Conservation (phyloP, 2,329 filamentous ascomycete species). For the Phialophora expanda region DNA sequence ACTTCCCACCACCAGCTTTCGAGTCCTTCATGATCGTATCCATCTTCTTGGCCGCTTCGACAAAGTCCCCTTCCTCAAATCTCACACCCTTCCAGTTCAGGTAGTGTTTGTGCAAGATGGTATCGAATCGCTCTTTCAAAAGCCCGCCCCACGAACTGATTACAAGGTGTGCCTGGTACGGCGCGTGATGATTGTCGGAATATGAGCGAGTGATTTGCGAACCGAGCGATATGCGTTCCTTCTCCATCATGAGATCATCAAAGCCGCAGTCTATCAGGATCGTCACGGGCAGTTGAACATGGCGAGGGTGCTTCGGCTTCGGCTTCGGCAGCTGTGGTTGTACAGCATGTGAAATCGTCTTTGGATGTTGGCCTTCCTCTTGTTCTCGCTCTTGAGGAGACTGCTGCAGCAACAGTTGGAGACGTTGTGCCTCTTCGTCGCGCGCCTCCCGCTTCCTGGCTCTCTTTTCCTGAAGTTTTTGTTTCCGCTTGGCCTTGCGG, state of each 20-base stretch:
- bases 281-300: constrained; percentile 72
- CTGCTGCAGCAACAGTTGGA: constrained; percentile 40
- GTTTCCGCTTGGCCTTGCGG: constrained; percentile 63
- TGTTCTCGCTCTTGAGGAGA: constrained; percentile 26
- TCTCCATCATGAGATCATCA: constrained; percentile 85
- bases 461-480: constrained; percentile 60
- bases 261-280: constrained; percentile 91
- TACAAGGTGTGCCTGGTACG: constrained; percentile 72
- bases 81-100: constrained; percentile 77
- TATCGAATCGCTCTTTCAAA: constrained; percentile 80
- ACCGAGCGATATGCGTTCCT: constrained; percentile 80
- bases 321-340: constrained; percentile 39
- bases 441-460: constrained; percentile 53
- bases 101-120: constrained; percentile 72
- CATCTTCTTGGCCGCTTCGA: constrained; percentile 69
- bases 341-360: not conserved
- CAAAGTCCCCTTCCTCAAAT: constrained; percentile 76
- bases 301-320: constrained; percentile 43
- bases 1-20: constrained; percentile 61
- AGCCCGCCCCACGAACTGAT: constrained; percentile 80
- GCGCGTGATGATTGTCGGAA: constrained; percentile 77
- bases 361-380: constrained; percentile 19
- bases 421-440: constrained; percentile 43
- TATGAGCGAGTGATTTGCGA: constrained; percentile 87
- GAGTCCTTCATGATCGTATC: constrained; percentile 68